phyloP scores from a whole-genome alignment of 2,329 filamentous ascomycete genomes.

The Cercospora beticola region DNA sequence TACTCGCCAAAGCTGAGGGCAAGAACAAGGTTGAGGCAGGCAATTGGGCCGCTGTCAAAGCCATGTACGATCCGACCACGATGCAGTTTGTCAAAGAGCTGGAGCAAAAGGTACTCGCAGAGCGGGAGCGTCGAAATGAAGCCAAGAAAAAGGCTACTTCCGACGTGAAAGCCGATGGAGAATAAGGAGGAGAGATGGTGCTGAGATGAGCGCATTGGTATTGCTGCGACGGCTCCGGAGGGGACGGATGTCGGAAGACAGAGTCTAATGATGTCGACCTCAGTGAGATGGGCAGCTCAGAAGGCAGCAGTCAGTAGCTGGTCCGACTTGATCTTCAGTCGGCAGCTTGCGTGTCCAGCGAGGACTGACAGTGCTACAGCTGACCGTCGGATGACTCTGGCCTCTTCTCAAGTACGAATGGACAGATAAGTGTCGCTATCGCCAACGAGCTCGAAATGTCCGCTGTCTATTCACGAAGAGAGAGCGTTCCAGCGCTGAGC shows the following conservation, averaged over 20 bases:
- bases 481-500: neutral
- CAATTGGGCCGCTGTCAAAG: conserved; percentile 62
- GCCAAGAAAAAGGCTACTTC: conserved; percentile 8
- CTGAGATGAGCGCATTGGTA: neutral
- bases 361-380: neutral
- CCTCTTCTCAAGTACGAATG: neutral
- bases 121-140: conserved; percentile 17
- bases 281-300: neutral
- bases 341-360: neutral
- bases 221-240: neutral
- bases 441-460: neutral
- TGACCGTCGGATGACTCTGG: neutral
- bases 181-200: neutral
- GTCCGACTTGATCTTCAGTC: neutral
- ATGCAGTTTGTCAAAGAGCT: conserved; percentile 34
- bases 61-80: conserved; percentile 50
- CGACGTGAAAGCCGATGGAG: neutral
- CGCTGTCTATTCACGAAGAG: neutral
- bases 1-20: conserved; percentile 63
- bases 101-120: conserved; percentile 24
- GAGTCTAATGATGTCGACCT: neutral
- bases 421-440: neutral
- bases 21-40: conserved; percentile 69
- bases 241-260: neutral
- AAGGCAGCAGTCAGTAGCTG: neutral